Conservation (phyloP, 805 yeast species). For the Vanderwaltozyma tropicalis region DNA sequence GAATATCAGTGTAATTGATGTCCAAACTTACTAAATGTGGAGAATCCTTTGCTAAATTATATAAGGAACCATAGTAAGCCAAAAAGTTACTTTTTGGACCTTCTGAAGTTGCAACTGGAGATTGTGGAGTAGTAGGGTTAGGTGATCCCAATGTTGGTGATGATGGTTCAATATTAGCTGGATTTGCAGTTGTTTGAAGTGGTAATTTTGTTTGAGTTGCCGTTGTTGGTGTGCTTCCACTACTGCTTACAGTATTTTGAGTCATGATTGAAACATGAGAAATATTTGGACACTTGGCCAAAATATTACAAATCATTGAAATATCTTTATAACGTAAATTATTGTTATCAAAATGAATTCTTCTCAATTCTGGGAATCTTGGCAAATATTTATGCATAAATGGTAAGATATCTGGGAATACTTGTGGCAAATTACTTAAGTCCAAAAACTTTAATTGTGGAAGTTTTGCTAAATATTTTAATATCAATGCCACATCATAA, state of each 20-base stretch:
- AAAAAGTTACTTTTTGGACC: background rate
- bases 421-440: constrained; percentile 53
- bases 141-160: background rate
- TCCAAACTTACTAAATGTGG: constrained; percentile 58
- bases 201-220: constrained; percentile 1
- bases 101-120: background rate
- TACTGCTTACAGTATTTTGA: constrained; percentile 28
- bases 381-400: constrained; percentile 59
- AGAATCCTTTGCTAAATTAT: constrained; percentile 59
- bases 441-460: constrained; percentile 64
- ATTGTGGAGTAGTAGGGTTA: background rate
- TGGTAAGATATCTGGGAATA: constrained; percentile 54
- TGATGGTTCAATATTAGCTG: background rate
- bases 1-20: constrained; percentile 51
- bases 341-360: constrained; percentile 67
- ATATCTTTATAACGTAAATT: constrained; percentile 46
- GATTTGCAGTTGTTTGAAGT: background rate
- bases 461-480: constrained; percentile 41
- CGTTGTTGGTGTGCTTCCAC: background rate
- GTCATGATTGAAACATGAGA: constrained; percentile 63
- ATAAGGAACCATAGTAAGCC: constrained; percentile 38
- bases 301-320: constrained; percentile 50
- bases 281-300: constrained; percentile 57
- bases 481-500: constrained; percentile 39
- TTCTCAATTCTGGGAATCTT: constrained; percentile 46